A percentile compares a stretch with the other conserved stretches of the same genome.
Conservation (phyloP, 1,284 basidiomycete species). For the Rhodotorula sp. region DNA sequence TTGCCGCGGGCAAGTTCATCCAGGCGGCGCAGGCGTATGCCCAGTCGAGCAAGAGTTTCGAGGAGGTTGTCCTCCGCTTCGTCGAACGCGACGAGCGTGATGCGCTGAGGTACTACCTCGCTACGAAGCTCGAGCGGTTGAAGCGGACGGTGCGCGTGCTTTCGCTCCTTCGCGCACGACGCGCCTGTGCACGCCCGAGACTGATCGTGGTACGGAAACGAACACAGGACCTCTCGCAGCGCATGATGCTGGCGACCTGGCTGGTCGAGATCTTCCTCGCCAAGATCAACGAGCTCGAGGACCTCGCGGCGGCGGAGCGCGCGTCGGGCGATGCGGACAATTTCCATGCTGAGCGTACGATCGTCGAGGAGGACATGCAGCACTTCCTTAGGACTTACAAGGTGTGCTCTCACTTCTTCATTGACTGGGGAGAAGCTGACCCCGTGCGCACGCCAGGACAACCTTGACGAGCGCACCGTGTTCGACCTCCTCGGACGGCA, state of each 20-base stretch:
- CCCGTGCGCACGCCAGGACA: conserved; percentile 58
- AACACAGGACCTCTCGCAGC: conserved; percentile 78
- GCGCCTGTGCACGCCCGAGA: neutral
- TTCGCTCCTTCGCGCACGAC: neutral
- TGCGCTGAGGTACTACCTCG: conserved; percentile 85
- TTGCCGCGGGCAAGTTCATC: conserved; percentile 78
- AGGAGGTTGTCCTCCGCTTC: conserved; percentile 89
- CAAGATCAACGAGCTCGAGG: conserved; percentile 95
- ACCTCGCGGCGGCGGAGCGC: conserved; percentile 69
- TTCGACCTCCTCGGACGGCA: conserved; percentile 93
- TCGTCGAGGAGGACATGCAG: conserved; percentile 88
- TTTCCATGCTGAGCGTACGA: conserved; percentile 72
- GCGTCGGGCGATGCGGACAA: conserved; percentile 84
- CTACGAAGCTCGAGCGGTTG: conserved; percentile 79
- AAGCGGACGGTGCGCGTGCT: conserved; percentile 66
- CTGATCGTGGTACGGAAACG: conserved; percentile 7
- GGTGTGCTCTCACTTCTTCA: conserved; percentile 53
- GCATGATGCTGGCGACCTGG: conserved; percentile 99
- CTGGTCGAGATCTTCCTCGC: conserved; percentile 95
- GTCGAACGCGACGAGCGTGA: conserved; percentile 90
- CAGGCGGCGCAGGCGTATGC: conserved; percentile 91
- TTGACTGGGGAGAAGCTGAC: neutral
- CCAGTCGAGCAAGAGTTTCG: conserved; percentile 82
- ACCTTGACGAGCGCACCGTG: conserved; percentile 79
- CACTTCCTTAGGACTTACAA: conserved; percentile 93